These are phyloP conservation scores for Geotrichum klebahnii DNA, from an alignment of 1,139 yeast species.

Conservation along the genomic window DNA sequence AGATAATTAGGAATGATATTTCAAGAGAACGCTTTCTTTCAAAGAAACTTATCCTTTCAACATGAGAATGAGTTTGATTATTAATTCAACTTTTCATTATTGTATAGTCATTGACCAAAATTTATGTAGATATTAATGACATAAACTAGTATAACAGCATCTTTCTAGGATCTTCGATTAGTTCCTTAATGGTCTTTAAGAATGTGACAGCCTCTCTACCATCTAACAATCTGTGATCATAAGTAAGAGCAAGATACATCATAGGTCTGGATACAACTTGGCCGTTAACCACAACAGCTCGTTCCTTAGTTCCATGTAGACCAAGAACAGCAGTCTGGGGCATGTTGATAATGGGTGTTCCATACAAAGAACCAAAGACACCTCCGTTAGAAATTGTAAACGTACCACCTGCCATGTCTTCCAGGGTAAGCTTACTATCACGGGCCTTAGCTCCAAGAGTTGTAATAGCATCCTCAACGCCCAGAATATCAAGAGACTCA, in stretches of 20 bases:
- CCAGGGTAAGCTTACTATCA: conserved; percentile 92
- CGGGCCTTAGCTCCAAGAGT: conserved; percentile 88
- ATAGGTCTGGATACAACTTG: conserved; percentile 96
- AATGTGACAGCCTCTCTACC: conserved; percentile 99
- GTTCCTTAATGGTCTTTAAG: conserved; percentile 92
- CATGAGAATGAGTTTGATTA: no score
- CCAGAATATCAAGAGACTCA: conserved; percentile 83
- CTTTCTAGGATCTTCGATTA: conserved; percentile 98
- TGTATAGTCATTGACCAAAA: no score
- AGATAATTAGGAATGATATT: no score
- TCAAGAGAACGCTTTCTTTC: no score
- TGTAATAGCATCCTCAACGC: conserved; percentile 81
- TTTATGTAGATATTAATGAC: no score
- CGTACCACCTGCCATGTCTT: conserved; percentile 99
- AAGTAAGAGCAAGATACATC: conserved; percentile 98
- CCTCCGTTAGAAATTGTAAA: conserved; percentile 99
- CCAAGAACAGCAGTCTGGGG: conserved; percentile 99
- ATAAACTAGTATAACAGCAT: conserved; percentile 91
- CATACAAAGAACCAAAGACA: conserved; percentile 94
- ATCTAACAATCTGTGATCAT: conserved; percentile 96
- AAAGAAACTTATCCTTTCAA: no score
- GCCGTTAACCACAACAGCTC: conserved; percentile 95
- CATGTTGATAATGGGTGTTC: conserved; percentile 97
- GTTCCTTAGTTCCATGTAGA: conserved; percentile 94
- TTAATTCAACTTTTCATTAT: no score